Percentiles rank a stretch among this genome's conserved stretches.
These are phyloP conservation scores for Pseudisothecium myosuroides DNA, from an alignment of 225 moss, liverwort and hornwort genomes.

Conservation along the genomic window DNA sequence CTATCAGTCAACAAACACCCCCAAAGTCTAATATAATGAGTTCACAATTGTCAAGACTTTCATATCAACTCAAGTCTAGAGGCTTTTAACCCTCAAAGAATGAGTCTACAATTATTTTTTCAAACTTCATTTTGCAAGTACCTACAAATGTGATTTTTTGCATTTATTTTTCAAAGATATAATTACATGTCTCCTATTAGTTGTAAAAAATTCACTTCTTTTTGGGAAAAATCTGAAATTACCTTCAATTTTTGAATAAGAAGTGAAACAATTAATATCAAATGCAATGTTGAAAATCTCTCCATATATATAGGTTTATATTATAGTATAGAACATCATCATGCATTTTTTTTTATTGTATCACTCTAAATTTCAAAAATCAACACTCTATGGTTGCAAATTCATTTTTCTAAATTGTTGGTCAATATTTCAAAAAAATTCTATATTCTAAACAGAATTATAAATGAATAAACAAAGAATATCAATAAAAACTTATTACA, in stretches of 20 bases:
- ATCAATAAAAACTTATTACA: background rate
- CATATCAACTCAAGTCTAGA: too few species aligned
- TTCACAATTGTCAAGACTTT: too few species aligned
- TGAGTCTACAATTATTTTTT: background rate
- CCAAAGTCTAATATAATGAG: too few species aligned
- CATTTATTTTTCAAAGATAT: too few species aligned
- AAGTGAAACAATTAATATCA: background rate
- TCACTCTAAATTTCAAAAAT: background rate
- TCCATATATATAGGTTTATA: background rate
- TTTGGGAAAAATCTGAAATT: accelerated
- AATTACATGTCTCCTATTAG: too few species aligned
- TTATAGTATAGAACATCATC: background rate
- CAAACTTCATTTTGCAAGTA: background rate
- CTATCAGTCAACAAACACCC: too few species aligned
- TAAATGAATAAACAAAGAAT: background rate
- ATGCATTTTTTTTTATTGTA: background rate
- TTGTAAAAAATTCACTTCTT: background rate
- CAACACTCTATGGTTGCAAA: background rate
- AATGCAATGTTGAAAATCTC: background rate
- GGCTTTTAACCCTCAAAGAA: accelerated
- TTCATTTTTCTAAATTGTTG: background rate
- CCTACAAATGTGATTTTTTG: too few species aligned
- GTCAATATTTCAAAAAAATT: too few species aligned
- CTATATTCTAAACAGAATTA: background rate
- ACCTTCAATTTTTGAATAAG: background rate